Percentiles rank a stretch among this genome's conserved stretches.
phyloP scores from a whole-genome alignment of 768 basidiomycete species.

The Pleurotus ostreatus region DNA sequence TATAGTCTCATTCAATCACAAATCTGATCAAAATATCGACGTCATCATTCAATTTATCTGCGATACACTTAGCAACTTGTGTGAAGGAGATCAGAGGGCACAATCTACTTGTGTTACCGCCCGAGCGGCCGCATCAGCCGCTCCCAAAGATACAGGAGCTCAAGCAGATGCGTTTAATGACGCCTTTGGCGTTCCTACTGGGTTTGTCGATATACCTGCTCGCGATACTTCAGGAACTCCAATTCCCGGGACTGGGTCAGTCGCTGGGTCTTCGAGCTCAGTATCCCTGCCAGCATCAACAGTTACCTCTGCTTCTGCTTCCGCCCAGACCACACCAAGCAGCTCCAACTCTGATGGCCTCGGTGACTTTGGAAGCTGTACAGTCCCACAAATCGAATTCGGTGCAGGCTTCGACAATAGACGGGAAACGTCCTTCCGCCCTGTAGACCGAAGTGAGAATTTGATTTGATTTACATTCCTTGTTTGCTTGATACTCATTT shows the following conservation, averaged over 20 bases:
- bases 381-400: conserved; percentile 56
- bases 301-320: conserved; percentile 12
- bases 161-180: conserved; percentile 54
- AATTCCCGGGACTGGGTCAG: conserved; percentile 23
- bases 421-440: conserved; percentile 54
- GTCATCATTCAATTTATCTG: conserved; percentile 59
- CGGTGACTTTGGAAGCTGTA: conserved; percentile 42
- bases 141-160: conserved; percentile 38
- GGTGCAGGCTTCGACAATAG: conserved; percentile 53
- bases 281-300: conserved; percentile 12
- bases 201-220: conserved; percentile 32
- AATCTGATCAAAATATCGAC: conserved; percentile 50
- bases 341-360: conserved; percentile 17
- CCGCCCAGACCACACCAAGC: conserved; percentile 17
- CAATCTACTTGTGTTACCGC: conserved; percentile 44
- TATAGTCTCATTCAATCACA: conserved; percentile 44
- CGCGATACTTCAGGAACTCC: conserved; percentile 36
- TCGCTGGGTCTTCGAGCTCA: conserved; percentile 6
- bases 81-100: conserved; percentile 51
- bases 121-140: conserved; percentile 35
- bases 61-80: conserved; percentile 47
- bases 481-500: neutral
- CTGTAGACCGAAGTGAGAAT: conserved; percentile 38
- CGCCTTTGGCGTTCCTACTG: conserved; percentile 36
- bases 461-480: neutral